Evolutionary conservation across 805 yeast species (phyloP), one percentile per base, ranked within the genome.

Genomic region (Phaffomyces thermotolerans): DNA sequence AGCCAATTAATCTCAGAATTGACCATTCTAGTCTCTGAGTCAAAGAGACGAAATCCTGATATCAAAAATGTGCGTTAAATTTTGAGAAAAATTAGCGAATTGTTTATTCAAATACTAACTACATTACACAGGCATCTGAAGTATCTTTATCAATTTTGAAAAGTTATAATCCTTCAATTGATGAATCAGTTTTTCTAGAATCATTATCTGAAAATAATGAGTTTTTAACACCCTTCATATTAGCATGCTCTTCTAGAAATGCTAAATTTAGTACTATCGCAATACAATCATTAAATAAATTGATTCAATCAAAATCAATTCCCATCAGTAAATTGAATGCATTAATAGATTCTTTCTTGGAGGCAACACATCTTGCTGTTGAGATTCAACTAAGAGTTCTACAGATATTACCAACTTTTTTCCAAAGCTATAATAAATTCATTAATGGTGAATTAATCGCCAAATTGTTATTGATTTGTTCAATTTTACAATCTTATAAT

Each of bases 371-470:
- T 53, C 66, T 84, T 13, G 84, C 93, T 0, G 71, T 78, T 23
- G 97, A 90, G 35, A 82, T 87, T 37, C 97, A 91, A 62, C 71
- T 93, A 49, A 86, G 89, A 57, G 81, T 89, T 12, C 65, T 91
- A 33, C 99, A 91, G 64, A 70, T 86, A 12, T 68, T 91, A 20
- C 96, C 97, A 0, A 69, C 80, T 3, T 66, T 91, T 30, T 76
- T 82, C 58, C 84, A 79, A 54, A 73, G 70, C 18, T 88, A 88
- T 58, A 69, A 78, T 1, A 57, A 62, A 5, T 67, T 68, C 38
- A 70, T 90, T 34, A 66, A 67, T 18, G 90, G 79, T 15, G 71
- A 66, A 0, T 59, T 75, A 14, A 67, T 89, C 31, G 67, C 80
- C 8, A 76, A 76, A 48, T 62, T 87, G 12, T 64, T 91, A 18